These are phyloP conservation scores for Biscogniauxia marginata DNA, from an alignment of 2,329 filamentous ascomycete species.

Conservation along the genomic window DNA sequence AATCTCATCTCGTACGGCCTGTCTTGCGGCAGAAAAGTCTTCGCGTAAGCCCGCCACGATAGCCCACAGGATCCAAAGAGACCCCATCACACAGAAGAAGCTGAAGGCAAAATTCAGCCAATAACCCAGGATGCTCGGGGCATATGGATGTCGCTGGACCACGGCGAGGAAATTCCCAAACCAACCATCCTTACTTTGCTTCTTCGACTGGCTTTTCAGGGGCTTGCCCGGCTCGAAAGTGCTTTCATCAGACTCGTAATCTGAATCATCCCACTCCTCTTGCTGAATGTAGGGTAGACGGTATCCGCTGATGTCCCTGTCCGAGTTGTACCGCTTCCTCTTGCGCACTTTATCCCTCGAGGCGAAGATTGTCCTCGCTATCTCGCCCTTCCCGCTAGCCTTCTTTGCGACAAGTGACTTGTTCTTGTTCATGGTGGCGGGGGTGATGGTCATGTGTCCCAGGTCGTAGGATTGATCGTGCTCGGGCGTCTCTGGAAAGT, in stretches of 20 bases:
- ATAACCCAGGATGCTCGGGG: constrained; percentile 57
- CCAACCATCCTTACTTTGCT: constrained; percentile 37
- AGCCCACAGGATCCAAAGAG: constrained; percentile 65
- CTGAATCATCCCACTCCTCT: constrained; percentile 44
- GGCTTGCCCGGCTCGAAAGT: constrained; percentile 27
- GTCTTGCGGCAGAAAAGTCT: constrained; percentile 72
- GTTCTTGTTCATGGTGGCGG: constrained; percentile 46
- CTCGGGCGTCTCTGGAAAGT: constrained; percentile 53
- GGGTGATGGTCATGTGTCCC: constrained; percentile 45
- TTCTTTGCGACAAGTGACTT: constrained; percentile 38
- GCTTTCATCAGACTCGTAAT: constrained; percentile 51
- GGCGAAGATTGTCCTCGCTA: constrained; percentile 44
- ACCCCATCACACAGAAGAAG: constrained; percentile 38
- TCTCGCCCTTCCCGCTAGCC: constrained; percentile 63
- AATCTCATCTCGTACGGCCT: constrained; percentile 66
- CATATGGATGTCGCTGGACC: constrained; percentile 56
- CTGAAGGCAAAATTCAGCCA: constrained; percentile 65
- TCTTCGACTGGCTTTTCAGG: constrained; percentile 19
- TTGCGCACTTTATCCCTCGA: constrained; percentile 49
- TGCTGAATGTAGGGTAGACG: constrained; percentile 43
- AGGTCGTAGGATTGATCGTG: constrained; percentile 44
- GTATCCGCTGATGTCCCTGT: constrained; percentile 51
- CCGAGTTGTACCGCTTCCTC: constrained; percentile 50
- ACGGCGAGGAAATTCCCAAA: constrained; percentile 46
- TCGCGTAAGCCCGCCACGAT: constrained; percentile 68